Base-by-base conservation (phyloP, 2,329 filamentous ascomycete species). In the Trichoderma afroharzianum region DNA sequence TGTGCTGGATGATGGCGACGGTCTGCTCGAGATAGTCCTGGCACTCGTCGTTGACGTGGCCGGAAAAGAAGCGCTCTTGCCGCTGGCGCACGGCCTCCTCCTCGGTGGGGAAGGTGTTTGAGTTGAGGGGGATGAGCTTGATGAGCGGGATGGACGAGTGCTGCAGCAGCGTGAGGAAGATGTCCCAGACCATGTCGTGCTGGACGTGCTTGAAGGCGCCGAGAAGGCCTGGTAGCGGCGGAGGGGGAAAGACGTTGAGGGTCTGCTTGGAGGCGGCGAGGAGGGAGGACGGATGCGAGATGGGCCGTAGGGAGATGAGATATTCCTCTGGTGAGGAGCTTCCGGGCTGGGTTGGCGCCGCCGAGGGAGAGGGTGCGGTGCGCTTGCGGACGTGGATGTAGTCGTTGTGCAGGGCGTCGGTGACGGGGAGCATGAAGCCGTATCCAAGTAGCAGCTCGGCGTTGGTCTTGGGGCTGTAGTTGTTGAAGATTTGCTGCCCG, bases 381-480 rank as follows among this genome's bases (percentile, higher is more conserved):
- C 83, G 81, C 76, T 86, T 88, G 68, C 86, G 84, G 11, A 90
- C 81, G 76, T 90, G 88, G 1, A 87, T 79, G 76, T 90, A 90
- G 77, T 90, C 88, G 74, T 90, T 90, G 77, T 90, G 88, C 70
- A 89, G 80, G 5, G 76, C 78, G 0, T 80, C 78, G 0, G 82
- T 83, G 68, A 84, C 81, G 1, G 85, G 84, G 0, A 91, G 77
- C 73, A 87, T 83, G 76, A 91, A 91, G 3, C 89, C 88, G 76
- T 92, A 92, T 0, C 86, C 89, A 2, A 91, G 81, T 1, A 92
- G 83, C 28, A 92, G 82, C 81, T 93, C 91, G 72, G 90, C 91
- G 76, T 94, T 94, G 7, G 91, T 92, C 80, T 93, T 92, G 76
- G 83, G 79, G 33, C 92, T 92, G 77, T 94, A 94, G 78, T 93